phyloP scores from a whole-genome alignment of 1,284 basidiomycete species.

The Rhodotorula sp. region DNA sequence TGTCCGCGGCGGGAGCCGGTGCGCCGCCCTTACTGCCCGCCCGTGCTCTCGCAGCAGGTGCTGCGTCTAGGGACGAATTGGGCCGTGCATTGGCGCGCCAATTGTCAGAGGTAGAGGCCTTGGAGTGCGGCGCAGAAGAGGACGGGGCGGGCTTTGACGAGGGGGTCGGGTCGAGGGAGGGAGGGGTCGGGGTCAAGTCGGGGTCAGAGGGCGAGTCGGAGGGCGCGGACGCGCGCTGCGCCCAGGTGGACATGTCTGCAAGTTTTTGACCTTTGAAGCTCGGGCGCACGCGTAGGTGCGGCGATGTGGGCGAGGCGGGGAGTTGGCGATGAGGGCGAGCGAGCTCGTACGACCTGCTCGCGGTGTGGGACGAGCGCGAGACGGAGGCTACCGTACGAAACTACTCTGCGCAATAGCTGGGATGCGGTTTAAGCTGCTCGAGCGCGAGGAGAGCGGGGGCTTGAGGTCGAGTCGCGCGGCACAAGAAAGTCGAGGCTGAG shows the following conservation, averaged over 20 bases:
- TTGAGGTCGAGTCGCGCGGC: too few species aligned
- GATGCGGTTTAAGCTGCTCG: too few species aligned
- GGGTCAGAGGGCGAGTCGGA: background rate
- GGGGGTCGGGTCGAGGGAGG: background rate
- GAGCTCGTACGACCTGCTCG: background rate
- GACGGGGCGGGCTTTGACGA: background rate
- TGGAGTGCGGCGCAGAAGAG: slow-evolving; percentile 7
- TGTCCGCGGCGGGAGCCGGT: background rate
- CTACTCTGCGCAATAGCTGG: background rate
- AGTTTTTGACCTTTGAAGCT: background rate
- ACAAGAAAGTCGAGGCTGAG: too few species aligned
- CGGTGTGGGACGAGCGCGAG: background rate
- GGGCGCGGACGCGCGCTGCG: slow-evolving; percentile 15
- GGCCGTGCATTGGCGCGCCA: slow-evolving; percentile 20
- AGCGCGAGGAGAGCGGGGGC: too few species aligned
- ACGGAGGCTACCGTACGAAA: background rate
- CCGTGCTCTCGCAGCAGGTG: background rate
- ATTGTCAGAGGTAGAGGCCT: slow-evolving; percentile 33
- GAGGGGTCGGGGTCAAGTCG: background rate
- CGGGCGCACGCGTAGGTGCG: background rate
- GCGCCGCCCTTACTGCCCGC: background rate
- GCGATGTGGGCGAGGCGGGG: too few species aligned
- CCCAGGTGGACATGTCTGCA: slow-evolving; percentile 30
- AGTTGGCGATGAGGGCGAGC: background rate
- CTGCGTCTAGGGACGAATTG: background rate